Evolutionary conservation across 805 yeast species (phyloP).

Genomic region (Lachancea sp.): DNA sequence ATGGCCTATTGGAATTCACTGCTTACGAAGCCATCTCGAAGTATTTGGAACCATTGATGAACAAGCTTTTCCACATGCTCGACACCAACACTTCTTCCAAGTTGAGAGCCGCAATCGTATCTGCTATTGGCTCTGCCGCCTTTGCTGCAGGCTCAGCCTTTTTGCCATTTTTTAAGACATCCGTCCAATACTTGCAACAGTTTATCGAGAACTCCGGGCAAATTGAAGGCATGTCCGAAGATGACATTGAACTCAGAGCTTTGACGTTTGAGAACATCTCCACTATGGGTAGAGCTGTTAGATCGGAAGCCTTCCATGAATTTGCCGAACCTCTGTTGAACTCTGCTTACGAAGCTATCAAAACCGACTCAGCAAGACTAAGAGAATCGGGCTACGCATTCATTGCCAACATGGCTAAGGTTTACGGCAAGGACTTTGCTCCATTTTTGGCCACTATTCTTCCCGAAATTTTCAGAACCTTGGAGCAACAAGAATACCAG

Average conservation of each 20-base stretch:
- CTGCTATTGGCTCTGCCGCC: constrained; percentile 96
- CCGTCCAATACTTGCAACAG: constrained; percentile 76
- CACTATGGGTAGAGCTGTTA: constrained; percentile 94
- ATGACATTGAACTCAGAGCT: constrained; percentile 86
- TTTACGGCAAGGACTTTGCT: constrained; percentile 84
- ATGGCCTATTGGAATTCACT: constrained; percentile 87
- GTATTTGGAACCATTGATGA: constrained; percentile 85
- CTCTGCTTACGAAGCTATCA: constrained; percentile 75
- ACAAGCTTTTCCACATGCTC: constrained; percentile 78
- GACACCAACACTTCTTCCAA: constrained; percentile 65
- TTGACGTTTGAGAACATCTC: constrained; percentile 89
- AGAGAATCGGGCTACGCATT: constrained; percentile 94
- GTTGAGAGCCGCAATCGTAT: constrained; percentile 73
- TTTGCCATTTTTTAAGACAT: constrained; percentile 76
- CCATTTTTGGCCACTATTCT: constrained; percentile 76
- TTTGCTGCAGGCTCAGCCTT: constrained; percentile 88
- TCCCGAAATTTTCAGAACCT: constrained; percentile 76
- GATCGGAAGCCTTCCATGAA: constrained; percentile 78
- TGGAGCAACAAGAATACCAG: constrained; percentile 81
- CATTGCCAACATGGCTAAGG: constrained; percentile 89
- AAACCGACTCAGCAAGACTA: constrained; percentile 72
- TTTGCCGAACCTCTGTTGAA: constrained; percentile 84
- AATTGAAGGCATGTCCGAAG: constrained; percentile 75
- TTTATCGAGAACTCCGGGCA: constrained; percentile 64
- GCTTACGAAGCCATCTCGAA: constrained; percentile 74